A percentile compares a stretch with the other conserved stretches of the same genome.
Evolutionary conservation across 345 rosid genomes (phyloP).

Genomic region (Linum lewisii): DNA sequence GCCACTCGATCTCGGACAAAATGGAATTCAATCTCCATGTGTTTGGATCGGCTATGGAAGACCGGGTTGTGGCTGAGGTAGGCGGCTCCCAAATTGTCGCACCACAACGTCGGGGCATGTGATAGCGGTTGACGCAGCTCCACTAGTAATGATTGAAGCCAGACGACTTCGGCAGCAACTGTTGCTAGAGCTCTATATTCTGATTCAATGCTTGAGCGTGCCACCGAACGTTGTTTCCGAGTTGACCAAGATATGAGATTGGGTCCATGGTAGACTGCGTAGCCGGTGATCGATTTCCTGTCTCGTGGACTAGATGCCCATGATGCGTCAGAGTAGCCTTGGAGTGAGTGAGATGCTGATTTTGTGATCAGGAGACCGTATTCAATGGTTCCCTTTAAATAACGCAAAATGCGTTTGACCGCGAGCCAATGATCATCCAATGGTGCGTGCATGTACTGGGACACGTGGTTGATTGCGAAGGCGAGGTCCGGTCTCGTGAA

Average conservation of each 20-base stretch:
- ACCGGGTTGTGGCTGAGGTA: not conserved
- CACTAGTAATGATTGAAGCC: not conserved
- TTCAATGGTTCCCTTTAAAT: constrained; percentile 5
- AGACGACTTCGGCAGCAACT: not conserved
- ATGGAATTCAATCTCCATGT: not conserved
- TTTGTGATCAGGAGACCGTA: constrained; percentile 4
- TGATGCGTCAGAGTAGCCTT: constrained; percentile 12
- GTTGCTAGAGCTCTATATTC: not conserved
- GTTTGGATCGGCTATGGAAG: not conserved
- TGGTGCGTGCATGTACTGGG: constrained; percentile 4
- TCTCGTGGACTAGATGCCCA: no score
- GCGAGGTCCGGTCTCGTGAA: constrained; percentile 5
- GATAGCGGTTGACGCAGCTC: not conserved
- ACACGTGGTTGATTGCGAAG: no score
- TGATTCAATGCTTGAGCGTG: not conserved
- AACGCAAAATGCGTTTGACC: constrained; percentile 11
- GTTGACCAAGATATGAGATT: not conserved
- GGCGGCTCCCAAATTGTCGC: no score
- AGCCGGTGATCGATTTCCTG: not conserved
- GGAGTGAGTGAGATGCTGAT: not conserved
- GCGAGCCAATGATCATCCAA: constrained; percentile 6
- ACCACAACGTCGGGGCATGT: not conserved
- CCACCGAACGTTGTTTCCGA: not conserved
- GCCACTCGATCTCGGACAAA: not conserved
- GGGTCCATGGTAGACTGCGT: not conserved